Percentiles rank a stretch among this genome's conserved stretches.
phyloP scores from a whole-genome alignment of 257 asterid genomes.

The Solanum sejunctum region DNA sequence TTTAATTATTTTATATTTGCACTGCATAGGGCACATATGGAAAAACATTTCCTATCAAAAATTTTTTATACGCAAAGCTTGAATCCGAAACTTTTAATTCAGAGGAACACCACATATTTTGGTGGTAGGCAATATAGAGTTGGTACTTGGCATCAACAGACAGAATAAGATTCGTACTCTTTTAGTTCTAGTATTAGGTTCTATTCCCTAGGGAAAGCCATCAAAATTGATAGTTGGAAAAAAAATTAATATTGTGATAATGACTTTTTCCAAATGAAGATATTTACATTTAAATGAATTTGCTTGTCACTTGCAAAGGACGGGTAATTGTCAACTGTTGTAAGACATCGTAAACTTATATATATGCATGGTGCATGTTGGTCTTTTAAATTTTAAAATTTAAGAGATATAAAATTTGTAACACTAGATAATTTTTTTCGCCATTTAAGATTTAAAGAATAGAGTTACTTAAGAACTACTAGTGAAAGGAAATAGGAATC shows the following conservation, averaged over 20 bases:
- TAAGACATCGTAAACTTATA: neutral
- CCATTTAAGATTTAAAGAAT: neutral
- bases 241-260: neutral
- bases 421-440: neutral
- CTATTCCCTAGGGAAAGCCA: neutral
- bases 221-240: neutral
- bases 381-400: neutral
- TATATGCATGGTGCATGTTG: neutral
- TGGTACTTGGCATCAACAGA: neutral
- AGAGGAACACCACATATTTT: too few relatives aligned
- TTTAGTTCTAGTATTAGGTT: neutral
- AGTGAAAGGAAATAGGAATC: neutral
- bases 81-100: fast-evolving
- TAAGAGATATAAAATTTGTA: neutral
- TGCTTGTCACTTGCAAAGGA: neutral
- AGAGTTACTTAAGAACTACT: neutral
- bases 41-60: too few relatives aligned
- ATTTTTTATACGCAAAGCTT: too few relatives aligned
- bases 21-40: too few relatives aligned
- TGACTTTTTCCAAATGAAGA: neutral
- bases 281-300: neutral
- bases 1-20: too few relatives aligned
- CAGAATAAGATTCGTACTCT: conserved; percentile 15
- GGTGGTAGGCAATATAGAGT: neutral
- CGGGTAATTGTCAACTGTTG: conserved; percentile 15